These are phyloP conservation scores for Amanita molliuscula DNA, from an alignment of 768 basidiomycete species.

Conservation along the genomic window DNA sequence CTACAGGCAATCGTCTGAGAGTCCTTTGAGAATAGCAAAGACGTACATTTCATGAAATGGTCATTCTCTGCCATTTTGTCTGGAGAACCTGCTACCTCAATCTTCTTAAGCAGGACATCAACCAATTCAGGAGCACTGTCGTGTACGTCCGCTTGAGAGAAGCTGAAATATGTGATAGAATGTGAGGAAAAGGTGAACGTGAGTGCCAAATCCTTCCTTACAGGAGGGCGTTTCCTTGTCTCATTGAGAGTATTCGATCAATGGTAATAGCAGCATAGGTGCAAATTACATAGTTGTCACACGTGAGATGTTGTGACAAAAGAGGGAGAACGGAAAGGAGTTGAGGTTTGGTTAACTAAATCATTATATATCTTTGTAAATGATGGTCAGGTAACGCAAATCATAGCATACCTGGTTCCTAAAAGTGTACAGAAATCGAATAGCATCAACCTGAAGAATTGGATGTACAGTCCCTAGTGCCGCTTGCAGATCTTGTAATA, in stretches of 20 bases:
- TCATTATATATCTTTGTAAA: neutral
- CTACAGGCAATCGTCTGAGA: conserved; percentile 27
- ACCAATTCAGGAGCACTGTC: conserved; percentile 71
- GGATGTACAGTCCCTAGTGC: conserved; percentile 63
- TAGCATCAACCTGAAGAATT: conserved; percentile 92
- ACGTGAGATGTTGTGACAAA: conserved; percentile 71
- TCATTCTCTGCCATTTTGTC: conserved; percentile 97
- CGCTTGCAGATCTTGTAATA: conserved; percentile 78
- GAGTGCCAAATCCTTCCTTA: conserved; percentile 23
- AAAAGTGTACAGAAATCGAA: conserved; percentile 91
- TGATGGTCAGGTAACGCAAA: conserved; percentile 1
- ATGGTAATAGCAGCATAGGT: conserved; percentile 99
- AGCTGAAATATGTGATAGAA: conserved; percentile 35
- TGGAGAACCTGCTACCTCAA: conserved; percentile 69
- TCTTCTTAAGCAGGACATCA: conserved; percentile 63
- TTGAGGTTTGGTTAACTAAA: conserved; percentile 86
- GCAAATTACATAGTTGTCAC: conserved; percentile 83
- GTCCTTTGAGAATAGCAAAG: neutral
- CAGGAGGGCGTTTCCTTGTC: conserved; percentile 65
- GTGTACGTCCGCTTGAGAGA: conserved; percentile 79
- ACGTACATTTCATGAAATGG: conserved; percentile 92
- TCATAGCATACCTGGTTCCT: conserved; percentile 65
- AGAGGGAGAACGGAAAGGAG: conserved; percentile 84
- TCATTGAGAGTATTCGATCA: conserved; percentile 88
- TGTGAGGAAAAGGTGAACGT: neutral